phyloP scores from a whole-genome alignment of 1,284 basidiomycete species.

The Sporisorium scitamineum region DNA sequence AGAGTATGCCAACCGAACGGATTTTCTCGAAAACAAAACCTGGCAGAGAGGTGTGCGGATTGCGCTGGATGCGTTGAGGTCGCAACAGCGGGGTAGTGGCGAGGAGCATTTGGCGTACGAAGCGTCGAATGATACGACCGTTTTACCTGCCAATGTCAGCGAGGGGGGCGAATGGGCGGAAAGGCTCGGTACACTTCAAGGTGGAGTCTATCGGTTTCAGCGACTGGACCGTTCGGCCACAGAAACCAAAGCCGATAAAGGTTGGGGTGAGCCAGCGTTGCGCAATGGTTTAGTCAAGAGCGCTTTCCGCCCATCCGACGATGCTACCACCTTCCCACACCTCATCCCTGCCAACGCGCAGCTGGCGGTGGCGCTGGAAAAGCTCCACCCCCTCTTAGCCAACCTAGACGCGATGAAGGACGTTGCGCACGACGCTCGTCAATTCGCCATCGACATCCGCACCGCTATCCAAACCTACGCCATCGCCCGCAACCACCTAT shows the following conservation, averaged over 20 bases:
- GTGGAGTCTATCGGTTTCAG: slow-evolving; percentile 58
- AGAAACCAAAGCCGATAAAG: slow-evolving; percentile 54
- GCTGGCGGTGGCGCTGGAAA: slow-evolving; percentile 44
- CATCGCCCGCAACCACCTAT: slow-evolving; percentile 22
- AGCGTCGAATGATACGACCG: slow-evolving; percentile 13
- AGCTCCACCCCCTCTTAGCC: slow-evolving; percentile 27
- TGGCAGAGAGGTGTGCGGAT: slow-evolving; percentile 47
- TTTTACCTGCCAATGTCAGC: slow-evolving; percentile 31
- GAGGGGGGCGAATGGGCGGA: slow-evolving; percentile 34
- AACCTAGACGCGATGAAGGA: slow-evolving; percentile 17
- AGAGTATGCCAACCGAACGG: slow-evolving; percentile 26
- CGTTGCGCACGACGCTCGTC: slow-evolving; percentile 20
- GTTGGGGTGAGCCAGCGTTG: slow-evolving; percentile 54
- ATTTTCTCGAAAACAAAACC: slow-evolving; percentile 44
- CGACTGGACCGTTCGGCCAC: slow-evolving; percentile 39
- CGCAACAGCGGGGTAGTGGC: slow-evolving; percentile 44
- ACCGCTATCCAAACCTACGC: slow-evolving; percentile 33
- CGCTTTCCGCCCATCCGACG: slow-evolving; percentile 57
- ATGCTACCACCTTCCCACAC: slow-evolving; percentile 55
- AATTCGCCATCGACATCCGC: slow-evolving; percentile 41
- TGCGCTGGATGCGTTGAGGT: slow-evolving; percentile 42
- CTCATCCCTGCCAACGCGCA: slow-evolving; percentile 57
- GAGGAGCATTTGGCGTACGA: slow-evolving; percentile 49
- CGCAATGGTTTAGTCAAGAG: slow-evolving; percentile 54
- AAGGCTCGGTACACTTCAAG: slow-evolving; percentile 39